Evolutionary conservation across 2,329 filamentous ascomycete species (phyloP), one percentile per base, ranked within the genome.

Genomic region (Pestalotiopsis fici): DNA sequence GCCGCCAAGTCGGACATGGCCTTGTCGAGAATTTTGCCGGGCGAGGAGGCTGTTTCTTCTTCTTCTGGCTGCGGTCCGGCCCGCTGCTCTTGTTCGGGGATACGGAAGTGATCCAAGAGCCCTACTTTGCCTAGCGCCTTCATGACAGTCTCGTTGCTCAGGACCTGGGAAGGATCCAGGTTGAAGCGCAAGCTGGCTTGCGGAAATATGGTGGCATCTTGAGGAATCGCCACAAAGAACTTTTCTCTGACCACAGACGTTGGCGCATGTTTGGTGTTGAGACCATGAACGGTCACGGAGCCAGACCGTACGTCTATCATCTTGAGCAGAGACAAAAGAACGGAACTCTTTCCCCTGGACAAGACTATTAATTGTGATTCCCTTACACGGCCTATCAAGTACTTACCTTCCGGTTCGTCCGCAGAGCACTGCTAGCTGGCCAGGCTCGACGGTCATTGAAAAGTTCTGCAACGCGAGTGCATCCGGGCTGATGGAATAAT

Each of bases 361-460:
- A 31, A 4, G 37, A 15, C 9, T 50, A n/a, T 62, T 25, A 47
- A 18, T n/a, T 62, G 35, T 23, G 7, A 18, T 43, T 9, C 18
- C 11, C 13, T 11, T 12, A 18, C n/a, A 21, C 15, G 15, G n/a
- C 13, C 3, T 6, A 39, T n/a, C n/a, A 5, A 6, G n/a, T 18
- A 21, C 76, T 74, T 71, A 80, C 81, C 80, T 83, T 69, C 83
- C 86, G 31, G 83, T 89, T 1, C 86, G 80, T 1, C 87, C 87
- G 57, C 84, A 86, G 5, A 89, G 78, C 2, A 83, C 78, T 21
- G 85, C 74, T 71, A 83, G 83, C 70, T 86, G 78, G 6, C 86
- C 86, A 0, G 83, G 72, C 50, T 72, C 27, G 43, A 81, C 71
- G 1, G 56, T 64, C 13, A 81, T 61, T 4, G 56, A 72, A 0